Evolutionary conservation across 106 monocot genomes (phyloP), one percentile per base, ranked within the genome.

Genomic region (Apostasia ramifera): DNA sequence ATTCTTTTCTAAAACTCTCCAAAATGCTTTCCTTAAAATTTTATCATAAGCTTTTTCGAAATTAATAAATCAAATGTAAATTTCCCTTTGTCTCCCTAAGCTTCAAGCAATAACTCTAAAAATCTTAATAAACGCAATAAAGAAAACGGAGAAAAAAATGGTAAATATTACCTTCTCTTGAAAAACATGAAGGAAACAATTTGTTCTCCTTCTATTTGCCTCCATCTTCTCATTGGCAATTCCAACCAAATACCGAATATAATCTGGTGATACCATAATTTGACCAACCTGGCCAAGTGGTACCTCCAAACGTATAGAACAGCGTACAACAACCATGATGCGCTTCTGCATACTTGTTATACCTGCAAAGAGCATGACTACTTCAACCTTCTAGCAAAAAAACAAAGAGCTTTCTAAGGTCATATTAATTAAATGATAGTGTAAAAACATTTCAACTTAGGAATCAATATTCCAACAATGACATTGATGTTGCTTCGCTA

Each of bases 201-300:
- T 80, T 13, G 86, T 91, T 82, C 91, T 88, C 71, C 54, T 77
- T 75, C 74, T 88, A 71, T 95, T 95, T 40, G 78, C 73, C 68
- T 88, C 86, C 95, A 95, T 86, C 82, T 95, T 95, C 58, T 74
- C 77, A 80, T 95, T 95, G 52, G 95, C 95, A 74, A 91, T 81
- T 8, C 71, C 78, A 72, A 86, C 80, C 66, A 95, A 81, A 66
- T 88, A 91, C 5, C 73, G 73, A 4, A 95, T 66, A 72, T 91
- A 95, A 37, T 89, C 86, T 45, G 79, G 78, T 47, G 95, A 81
- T 70, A 91, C 82, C 76, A 91, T 62, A 46, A 92, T 47, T 15
- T 55, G n/a, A 69, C 78, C 78, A 49, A 67, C 66, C 42, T 77
- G 61, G 44, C 95, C 95, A 5, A 95, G 71, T 47, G 95, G 95